These are phyloP conservation scores for Gossypium sturtianum DNA, from an alignment of 345 rosid genomes.

Conservation along the genomic window DNA sequence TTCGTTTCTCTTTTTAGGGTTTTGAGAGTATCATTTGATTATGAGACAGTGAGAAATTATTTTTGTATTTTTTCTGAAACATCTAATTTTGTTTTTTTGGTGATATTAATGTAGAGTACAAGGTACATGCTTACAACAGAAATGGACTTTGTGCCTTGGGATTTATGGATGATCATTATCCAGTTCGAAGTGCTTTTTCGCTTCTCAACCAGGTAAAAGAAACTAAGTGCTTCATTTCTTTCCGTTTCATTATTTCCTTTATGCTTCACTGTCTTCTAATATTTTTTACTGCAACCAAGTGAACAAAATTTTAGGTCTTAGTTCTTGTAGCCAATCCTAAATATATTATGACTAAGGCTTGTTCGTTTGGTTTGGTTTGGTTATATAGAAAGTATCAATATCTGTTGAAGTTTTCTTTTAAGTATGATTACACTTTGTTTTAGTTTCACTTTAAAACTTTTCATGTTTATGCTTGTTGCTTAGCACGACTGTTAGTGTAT, in stretches of 20 bases:
- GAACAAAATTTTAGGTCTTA: background rate
- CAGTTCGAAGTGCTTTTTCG: conserved; percentile 87
- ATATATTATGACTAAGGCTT: background rate
- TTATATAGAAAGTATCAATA: background rate
- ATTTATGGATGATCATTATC: conserved; percentile 95
- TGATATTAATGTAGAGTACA: conserved; percentile 55
- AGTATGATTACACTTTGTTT: background rate
- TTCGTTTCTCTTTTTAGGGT: background rate
- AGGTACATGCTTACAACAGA: conserved; percentile 84
- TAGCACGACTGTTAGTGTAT: background rate
- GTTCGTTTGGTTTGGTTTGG: background rate
- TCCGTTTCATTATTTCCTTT: background rate
- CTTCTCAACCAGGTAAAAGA: conserved; percentile 73
- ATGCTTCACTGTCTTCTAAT: background rate
- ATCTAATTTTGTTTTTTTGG: background rate
- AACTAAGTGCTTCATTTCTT: background rate
- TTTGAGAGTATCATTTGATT: background rate
- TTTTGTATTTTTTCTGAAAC: background rate
- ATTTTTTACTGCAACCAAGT: background rate
- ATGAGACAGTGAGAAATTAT: background rate
- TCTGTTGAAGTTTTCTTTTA: background rate
- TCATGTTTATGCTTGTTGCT: background rate
- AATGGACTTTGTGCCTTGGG: conserved; percentile 87
- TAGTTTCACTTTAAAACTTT: background rate
- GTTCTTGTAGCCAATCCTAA: background rate